Base-by-base conservation (phyloP, 1,284 basidiomycete genomes). In the Ganoderma boninense region DNA sequence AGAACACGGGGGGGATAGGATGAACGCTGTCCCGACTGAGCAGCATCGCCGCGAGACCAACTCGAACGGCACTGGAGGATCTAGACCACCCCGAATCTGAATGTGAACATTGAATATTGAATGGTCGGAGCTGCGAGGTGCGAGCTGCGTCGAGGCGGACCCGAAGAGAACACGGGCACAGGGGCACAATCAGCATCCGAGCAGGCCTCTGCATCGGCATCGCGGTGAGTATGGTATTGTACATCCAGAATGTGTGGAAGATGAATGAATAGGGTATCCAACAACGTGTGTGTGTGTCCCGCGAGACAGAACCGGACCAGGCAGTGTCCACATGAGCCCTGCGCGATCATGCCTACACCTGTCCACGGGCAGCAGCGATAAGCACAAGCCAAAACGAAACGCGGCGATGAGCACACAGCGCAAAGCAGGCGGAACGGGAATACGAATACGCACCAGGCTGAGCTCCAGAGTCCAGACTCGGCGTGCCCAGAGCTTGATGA, bases 391-490 rank as follows among this genome's bases (percentile, higher is more conserved):
- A 67, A 59, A 54, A 4, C 13, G 49, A 26, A 26, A 62, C 23
- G 14, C 16, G n/a, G n/a, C 10, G 46, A 10, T 23, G 43, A 40
- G n/a, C 35, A 11, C 35, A 20, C 4, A 20, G 35, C 23, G 44
- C n/a, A 18, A 54, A 35, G 54, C 38, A 38, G 38, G 7, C 38
- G 38, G 38, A 38, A 38, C 38, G 2, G 3, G 38, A 32, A 32
- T 32, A 38, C 38, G 38, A 10, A 32, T 2, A 23, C 18, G 59
- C 42, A 98, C 95, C 87, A 99, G 84, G 82, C 95, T 97, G 73
- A 99, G 87, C 84, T 99, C 97, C 66, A 99, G 85, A 7, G 97
- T 99, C 97, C 97, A 99, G n/a, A 99, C 97, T 69, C 98, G 87
- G 70, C 97, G 89, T 32, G 97, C 96, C 97, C 98, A 99, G 59